phyloP scores from a whole-genome alignment of 2,329 filamentous ascomycete genomes.

The Stagonosporopsis cucurbitacearum region DNA sequence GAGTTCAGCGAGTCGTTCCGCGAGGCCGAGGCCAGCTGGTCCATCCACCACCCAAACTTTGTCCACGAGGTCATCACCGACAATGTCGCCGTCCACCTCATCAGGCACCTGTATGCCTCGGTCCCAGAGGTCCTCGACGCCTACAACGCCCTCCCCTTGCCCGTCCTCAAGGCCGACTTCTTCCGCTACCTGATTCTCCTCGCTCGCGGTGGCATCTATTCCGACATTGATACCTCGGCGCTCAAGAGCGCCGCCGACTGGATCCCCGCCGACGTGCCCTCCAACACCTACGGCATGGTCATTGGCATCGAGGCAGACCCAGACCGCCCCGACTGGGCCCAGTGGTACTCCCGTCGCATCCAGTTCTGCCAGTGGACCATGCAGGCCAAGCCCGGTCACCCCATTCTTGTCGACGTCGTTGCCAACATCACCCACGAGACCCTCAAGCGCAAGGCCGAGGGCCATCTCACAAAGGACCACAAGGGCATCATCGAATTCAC shows the following conservation, averaged over 20 bases:
- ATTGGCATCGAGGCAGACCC: conserved; percentile 97
- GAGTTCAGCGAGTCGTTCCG: conserved; percentile 78
- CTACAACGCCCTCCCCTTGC: conserved; percentile 56
- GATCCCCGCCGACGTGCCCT: conserved; percentile 80
- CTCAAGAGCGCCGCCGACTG: conserved; percentile 84
- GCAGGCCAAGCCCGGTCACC: conserved; percentile 92
- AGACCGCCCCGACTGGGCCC: conserved; percentile 86
- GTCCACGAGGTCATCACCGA: conserved; percentile 98
- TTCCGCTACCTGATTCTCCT: conserved; percentile 75
- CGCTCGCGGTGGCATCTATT: conserved; percentile 80
- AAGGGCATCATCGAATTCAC: conserved; percentile 92
- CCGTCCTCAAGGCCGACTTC: conserved; percentile 68
- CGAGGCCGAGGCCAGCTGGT: conserved; percentile 88
- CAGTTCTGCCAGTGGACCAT: conserved; percentile 99
- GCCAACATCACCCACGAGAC: conserved; percentile 84
- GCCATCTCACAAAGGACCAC: conserved; percentile 68
- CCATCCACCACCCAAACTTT: conserved; percentile 83
- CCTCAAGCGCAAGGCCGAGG: conserved; percentile 72
- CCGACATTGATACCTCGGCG: conserved; percentile 83
- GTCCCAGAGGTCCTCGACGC: conserved; percentile 58
- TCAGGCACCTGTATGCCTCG: conserved; percentile 85
- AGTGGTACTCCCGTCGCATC: conserved; percentile 95
- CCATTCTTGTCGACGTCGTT: conserved; percentile 86
- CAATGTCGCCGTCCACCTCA: conserved; percentile 77
- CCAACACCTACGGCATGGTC: conserved; percentile 80